Conservation (phyloP, 352 stramenopile genomes). For the Plasmopara halstedii region DNA sequence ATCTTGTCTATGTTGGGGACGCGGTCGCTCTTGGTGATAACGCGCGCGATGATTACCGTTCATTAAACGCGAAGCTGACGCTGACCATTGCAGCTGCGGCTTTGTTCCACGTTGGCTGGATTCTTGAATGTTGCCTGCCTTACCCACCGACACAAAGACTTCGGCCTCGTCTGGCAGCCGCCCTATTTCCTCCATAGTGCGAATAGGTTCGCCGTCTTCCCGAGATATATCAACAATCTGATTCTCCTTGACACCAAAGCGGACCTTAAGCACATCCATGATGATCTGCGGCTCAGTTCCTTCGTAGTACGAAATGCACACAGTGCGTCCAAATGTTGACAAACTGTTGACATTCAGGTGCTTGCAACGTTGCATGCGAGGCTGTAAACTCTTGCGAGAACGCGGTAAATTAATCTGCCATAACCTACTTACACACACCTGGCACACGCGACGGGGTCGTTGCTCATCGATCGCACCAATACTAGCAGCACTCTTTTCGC, state of each 20-base stretch:
- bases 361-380: slow-evolving; percentile 43
- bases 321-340: slow-evolving; percentile 65
- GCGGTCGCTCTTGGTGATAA: slow-evolving; percentile 21
- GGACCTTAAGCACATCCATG: slow-evolving; percentile 68
- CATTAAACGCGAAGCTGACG: slow-evolving; percentile 4
- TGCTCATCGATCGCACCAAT: slow-evolving; percentile 37
- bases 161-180: slow-evolving; percentile 52
- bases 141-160: slow-evolving; percentile 71
- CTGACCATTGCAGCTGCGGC: slow-evolving; percentile 10
- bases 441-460: slow-evolving; percentile 58
- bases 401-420: slow-evolving; percentile 78
- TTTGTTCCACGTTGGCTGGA: slow-evolving; percentile 17
- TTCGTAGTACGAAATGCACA: slow-evolving; percentile 78
- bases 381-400: slow-evolving; percentile 49
- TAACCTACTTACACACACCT: slow-evolving; percentile 63
- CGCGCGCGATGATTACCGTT: slow-evolving; percentile 15
- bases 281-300: slow-evolving; percentile 66
- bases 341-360: slow-evolving; percentile 73
- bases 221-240: slow-evolving; percentile 75
- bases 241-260: slow-evolving; percentile 64
- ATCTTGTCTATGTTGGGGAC: slow-evolving; percentile 20
- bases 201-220: slow-evolving; percentile 60
- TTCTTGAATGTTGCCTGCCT: slow-evolving; percentile 72
- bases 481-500: slow-evolving; percentile 40
- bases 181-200: slow-evolving; percentile 31